Evolutionary conservation across 2,329 filamentous ascomycete genomes (phyloP), one percentile per base, ranked within the genome.

Genomic region (Malbranchea zuffiana): DNA sequence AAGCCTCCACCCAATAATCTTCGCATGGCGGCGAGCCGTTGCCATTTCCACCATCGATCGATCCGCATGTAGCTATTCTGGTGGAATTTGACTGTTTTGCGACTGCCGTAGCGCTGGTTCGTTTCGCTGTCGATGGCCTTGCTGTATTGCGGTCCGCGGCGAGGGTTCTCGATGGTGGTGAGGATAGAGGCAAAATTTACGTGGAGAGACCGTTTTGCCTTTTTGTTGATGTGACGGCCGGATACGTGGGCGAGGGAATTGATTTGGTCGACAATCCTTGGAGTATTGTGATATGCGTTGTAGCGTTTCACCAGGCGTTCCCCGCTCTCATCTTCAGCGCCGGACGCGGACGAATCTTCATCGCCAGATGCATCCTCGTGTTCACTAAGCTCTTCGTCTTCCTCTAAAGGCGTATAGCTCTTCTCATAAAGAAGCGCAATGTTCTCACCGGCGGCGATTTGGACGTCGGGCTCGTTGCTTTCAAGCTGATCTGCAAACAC

Each of bases 401-500:
- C 70, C 48, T 75, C 72, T 32, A 65, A 61, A 23, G 69, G 67
- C 0, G 70, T 73, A 54, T 72, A 76, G 41, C 71, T 74, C 44
- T 81, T 80, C 57, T 94, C 86, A 50, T 83, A 88, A 7, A 93
- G 67, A 6, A 92, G 66, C 1, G 85, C 85, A 41, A 93, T 86
- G 55, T 83, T 83, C 51, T 80, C 74, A 3, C 80, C 84, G 0
- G 84, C 80, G 3, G 80, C 75, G 30, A 84, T 75, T 51, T 90
- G 83, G 1, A 93, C 82, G 6, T 72, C 66, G 1, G 76, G 65
- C 41, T 85, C 78, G 20, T 69, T 69, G 54, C 81, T 85, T 42
- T 87, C 78, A 12, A 94, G 78, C 58, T 93, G 86, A 32, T 93
- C 85, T 27, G 83, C 77, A 48, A 94, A 85, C 2, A 80, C 78